Conservation (phyloP, 2,329 filamentous ascomycete genomes). For the Sclerotinia spermophila region DNA sequence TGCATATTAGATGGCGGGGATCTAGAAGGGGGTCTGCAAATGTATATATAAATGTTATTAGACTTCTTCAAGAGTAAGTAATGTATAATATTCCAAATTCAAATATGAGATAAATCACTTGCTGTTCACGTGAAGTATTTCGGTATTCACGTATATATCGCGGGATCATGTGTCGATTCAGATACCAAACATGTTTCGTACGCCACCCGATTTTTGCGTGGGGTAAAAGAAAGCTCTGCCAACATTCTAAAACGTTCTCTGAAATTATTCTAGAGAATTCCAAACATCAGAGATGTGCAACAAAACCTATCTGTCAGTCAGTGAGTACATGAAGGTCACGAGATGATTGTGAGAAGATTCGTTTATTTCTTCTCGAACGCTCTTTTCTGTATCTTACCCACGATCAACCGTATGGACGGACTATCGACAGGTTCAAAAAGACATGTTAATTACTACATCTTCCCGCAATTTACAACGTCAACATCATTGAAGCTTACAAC, state of each 20-base stretch:
- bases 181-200: background rate
- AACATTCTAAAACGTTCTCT: background rate
- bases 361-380: background rate
- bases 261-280: conserved; percentile 9
- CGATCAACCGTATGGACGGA: background rate
- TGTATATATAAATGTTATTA: background rate
- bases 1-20: background rate
- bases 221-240: background rate
- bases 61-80: background rate
- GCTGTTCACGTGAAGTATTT: background rate
- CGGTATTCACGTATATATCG: no score
- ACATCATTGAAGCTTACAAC: background rate
- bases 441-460: background rate
- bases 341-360: background rate
- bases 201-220: background rate
- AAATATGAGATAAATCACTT: background rate
- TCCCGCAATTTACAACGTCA: background rate
- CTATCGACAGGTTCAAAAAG: background rate
- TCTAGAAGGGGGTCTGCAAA: background rate
- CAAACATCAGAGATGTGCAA: background rate
- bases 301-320: background rate
- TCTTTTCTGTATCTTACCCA: background rate
- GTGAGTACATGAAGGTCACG: background rate
- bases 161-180: background rate
- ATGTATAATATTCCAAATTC: background rate